Percentiles rank a stretch among this genome's conserved stretches.
These are phyloP conservation scores for Claviceps capensis DNA, from an alignment of 2,329 filamentous ascomycete genomes.

Conservation along the genomic window DNA sequence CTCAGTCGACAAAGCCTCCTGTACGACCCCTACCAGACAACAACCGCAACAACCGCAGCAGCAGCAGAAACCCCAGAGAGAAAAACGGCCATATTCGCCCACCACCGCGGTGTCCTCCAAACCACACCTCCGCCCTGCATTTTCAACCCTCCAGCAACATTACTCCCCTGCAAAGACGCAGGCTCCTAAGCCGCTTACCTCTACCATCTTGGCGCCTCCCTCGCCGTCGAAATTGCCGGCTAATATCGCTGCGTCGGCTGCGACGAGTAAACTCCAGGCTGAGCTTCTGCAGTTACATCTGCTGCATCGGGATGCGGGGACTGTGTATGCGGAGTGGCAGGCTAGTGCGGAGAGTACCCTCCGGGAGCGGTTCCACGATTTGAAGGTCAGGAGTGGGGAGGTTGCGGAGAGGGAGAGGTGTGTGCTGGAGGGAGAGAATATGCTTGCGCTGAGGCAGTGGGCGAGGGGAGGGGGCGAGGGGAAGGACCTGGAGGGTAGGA, in stretches of 20 bases:
- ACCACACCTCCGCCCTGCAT: conserved; percentile 35
- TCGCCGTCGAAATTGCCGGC: conserved; percentile 47
- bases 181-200: conserved; percentile 47
- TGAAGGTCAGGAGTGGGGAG: conserved; percentile 21
- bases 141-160: conserved; percentile 52
- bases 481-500: conserved; percentile 35
- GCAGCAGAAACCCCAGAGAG: not conserved
- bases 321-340: conserved; percentile 36
- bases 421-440: conserved; percentile 36
- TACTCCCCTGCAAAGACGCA: conserved; percentile 50
- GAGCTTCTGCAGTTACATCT: conserved; percentile 53
- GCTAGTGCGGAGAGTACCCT: conserved; percentile 39
- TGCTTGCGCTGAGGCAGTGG: conserved; percentile 40
- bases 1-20: conserved; percentile 11
- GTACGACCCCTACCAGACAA: conserved; percentile 4
- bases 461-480: conserved; percentile 11
- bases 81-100: conserved; percentile 5
- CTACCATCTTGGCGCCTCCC: conserved; percentile 42
- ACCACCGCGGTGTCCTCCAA: conserved; percentile 9
- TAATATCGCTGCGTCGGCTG: conserved; percentile 44
- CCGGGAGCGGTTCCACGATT: conserved; percentile 27
- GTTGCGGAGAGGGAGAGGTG: conserved; percentile 26
- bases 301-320: conserved; percentile 40
- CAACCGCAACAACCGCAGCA: not conserved
- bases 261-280: conserved; percentile 45